Conservation (phyloP, 352 stramenopile species). For the Pythium vanterpoolii region DNA sequence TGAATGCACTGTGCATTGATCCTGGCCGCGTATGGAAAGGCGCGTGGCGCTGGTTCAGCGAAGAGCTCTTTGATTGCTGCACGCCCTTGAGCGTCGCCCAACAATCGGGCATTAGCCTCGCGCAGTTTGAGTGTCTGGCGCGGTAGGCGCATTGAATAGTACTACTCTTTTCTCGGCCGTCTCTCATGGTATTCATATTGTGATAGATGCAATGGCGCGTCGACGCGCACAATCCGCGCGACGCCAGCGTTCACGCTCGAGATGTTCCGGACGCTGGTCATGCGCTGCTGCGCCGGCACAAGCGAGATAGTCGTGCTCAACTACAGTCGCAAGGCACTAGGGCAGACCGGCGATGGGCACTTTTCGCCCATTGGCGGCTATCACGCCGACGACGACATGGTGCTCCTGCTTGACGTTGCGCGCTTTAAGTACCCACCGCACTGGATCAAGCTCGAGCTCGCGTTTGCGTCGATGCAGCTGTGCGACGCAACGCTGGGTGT, state of each 20-base stretch:
- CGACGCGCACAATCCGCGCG: conserved; percentile 44
- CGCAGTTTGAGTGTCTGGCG: conserved; percentile 70
- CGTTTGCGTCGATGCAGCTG: conserved; percentile 12
- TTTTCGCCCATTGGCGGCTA: conserved; percentile 97
- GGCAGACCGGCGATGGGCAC: conserved; percentile 95
- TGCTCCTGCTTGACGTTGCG: conserved; percentile 95
- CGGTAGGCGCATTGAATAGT: not conserved
- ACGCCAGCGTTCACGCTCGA: conserved; percentile 49
- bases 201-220: conserved; percentile 7
- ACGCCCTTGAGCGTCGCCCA: conserved; percentile 68
- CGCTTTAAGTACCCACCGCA: conserved; percentile 94
- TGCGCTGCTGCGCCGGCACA: conserved; percentile 60
- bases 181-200: not conserved
- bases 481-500: conserved; percentile 5
- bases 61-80: conserved; percentile 83
- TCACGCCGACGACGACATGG: conserved; percentile 85
- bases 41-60: conserved; percentile 79
- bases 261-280: conserved; percentile 61
- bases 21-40: conserved; percentile 75
- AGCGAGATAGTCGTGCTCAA: conserved; percentile 90
- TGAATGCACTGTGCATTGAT: conserved; percentile 80
- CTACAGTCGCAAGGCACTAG: conserved; percentile 88
- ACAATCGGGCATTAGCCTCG: conserved; percentile 66
- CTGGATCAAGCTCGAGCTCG: conserved; percentile 12
- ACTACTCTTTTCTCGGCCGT: not conserved